Base-by-base conservation (phyloP, 192 early-diverging fungal genomes). In the Entomortierella chlamydospora region DNA sequence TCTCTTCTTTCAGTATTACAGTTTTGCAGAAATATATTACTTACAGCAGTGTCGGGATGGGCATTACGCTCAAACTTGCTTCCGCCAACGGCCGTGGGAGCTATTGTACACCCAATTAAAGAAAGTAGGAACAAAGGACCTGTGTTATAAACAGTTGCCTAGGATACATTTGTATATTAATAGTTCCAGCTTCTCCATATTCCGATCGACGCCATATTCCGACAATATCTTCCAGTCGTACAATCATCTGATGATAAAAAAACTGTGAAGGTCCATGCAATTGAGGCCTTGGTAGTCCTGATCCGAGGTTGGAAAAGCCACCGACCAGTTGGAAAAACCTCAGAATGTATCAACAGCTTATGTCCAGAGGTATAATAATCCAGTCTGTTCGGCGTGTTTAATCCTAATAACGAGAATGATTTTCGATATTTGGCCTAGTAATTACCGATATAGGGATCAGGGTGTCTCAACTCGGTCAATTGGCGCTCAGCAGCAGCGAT, bases 61-160 rank as follows among this genome's bases (percentile, higher is more conserved):
- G 89, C 73, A 81, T 95, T 95, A 68, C 94, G 89, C 82, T 95
- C 94, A 84, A 87, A 95, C 81, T 94, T 95, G 78, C 90, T 83
- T 47, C 94, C 94, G 25, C 87, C 91, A 23, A 88, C 89, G 39
- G 88, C 90, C 59, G 87, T 80, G 50, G 91, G 87, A 60, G 81
- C 93, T 95, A 83, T 23, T 29, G n/a, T 23, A 31, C 33, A 53
- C 17, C 22, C 6, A 31, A 23, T 9, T 10, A 28, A 33, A 49
- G 25, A 33, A 45, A 34, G 18, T 7, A 54, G 1, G 33, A 23
- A 25, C 39, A 8, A 5, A 25, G 26, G 31, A n/a, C 13, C 28
- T 23, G 13, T 0, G 25, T 45, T 29, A 20, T 45, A 15, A 15
- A 30, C 30, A 13, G 29, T 31, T 10, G 8, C 4, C 5, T 7